Evolutionary conservation across 2,329 filamentous ascomycete species (phyloP), one percentile per base, ranked within the genome.

Genomic region (Sphaceloma murrayae): DNA sequence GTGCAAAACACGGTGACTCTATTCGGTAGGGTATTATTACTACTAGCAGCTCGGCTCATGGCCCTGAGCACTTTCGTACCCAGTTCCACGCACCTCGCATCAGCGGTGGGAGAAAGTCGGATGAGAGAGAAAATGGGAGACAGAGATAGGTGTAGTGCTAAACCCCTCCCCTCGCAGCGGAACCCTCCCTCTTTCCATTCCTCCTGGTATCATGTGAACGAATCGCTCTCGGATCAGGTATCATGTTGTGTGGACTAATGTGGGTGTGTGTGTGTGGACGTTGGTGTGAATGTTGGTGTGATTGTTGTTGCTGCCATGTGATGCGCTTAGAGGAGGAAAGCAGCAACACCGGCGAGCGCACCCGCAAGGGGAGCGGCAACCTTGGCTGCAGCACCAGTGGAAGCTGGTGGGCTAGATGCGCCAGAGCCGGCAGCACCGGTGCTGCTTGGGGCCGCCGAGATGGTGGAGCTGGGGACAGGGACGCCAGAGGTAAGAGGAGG

Each of bases 311-410:
- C 13, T 17, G 8, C 19, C 14, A 33, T 9, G 19, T n/a, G 11
- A 24, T 38, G n/a, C 24, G 24, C 34, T 45, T 34, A 34, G n/a
- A 45, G 19, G 14, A 45, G 27, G 29, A 45, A 26, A 19, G 42
- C 42, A n/a, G 42, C 42, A 16, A 34, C 17, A 36, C 30, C 42
- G 22, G 31, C 42, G 14, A 45, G 16, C 13, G 32, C 42, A 17
- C 42, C 42, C 9, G 42, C 42, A 16, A 45, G 6, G 30, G 42
- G 42, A 14, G 22, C 30, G 9, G 30, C 24, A n/a, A 40, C 36
- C 24, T 40, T 40, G 21, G 19, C 36, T 9, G 36, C 36, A 14
- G 22, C 36, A 40, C 36, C 36, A 3, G 36, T 40, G 24, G 36
- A 32, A 13, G 40, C 40, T 6, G 40, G 27, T 22, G 40, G 16